Conservation (phyloP, 768 basidiomycete species). For the Hericium coralloides region DNA sequence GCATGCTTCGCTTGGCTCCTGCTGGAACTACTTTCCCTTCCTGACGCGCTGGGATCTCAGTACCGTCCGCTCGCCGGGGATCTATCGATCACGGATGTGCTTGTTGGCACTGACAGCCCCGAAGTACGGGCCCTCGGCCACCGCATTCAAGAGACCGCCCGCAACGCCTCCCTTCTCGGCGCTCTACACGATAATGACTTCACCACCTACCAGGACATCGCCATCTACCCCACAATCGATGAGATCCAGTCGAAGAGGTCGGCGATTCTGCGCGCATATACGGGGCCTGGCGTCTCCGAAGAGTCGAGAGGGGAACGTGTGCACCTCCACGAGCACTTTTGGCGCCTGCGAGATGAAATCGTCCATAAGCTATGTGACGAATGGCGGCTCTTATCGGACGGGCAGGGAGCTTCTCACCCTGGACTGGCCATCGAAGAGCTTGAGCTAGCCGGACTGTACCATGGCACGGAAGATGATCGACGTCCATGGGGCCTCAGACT, state of each 20-base stretch:
- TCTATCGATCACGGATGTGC: neutral
- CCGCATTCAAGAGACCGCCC: neutral
- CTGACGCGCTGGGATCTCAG: neutral
- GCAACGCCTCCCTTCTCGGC: slow-evolving; percentile 29
- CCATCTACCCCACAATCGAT: slow-evolving; percentile 53
- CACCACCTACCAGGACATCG: slow-evolving; percentile 46
- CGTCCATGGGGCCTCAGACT: slow-evolving; percentile 26
- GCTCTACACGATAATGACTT: slow-evolving; percentile 68
- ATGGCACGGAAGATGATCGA: too few species aligned
- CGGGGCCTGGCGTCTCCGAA: slow-evolving; percentile 29
- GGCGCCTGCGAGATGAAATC: slow-evolving; percentile 58
- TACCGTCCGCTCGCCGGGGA: neutral
- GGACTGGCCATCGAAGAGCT: slow-evolving; percentile 32
- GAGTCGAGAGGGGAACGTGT: slow-evolving; percentile 29
- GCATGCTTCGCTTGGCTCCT: neutral
- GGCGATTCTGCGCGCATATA: slow-evolving; percentile 40
- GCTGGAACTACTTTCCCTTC: neutral
- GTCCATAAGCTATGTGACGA: slow-evolving; percentile 49
- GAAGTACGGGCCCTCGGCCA: neutral
- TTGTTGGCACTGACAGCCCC: neutral
- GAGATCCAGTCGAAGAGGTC: slow-evolving; percentile 38
- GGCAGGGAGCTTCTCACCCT: slow-evolving; percentile 31
- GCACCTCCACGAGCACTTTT: slow-evolving; percentile 60
- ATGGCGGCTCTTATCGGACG: slow-evolving; percentile 30
- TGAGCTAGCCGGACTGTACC: slow-evolving; percentile 19